A percentile compares a stretch with the other conserved stretches of the same genome.
phyloP scores from a whole-genome alignment of 2,329 filamentous ascomycete genomes.

The Aspergillus pseudoglaucus region DNA sequence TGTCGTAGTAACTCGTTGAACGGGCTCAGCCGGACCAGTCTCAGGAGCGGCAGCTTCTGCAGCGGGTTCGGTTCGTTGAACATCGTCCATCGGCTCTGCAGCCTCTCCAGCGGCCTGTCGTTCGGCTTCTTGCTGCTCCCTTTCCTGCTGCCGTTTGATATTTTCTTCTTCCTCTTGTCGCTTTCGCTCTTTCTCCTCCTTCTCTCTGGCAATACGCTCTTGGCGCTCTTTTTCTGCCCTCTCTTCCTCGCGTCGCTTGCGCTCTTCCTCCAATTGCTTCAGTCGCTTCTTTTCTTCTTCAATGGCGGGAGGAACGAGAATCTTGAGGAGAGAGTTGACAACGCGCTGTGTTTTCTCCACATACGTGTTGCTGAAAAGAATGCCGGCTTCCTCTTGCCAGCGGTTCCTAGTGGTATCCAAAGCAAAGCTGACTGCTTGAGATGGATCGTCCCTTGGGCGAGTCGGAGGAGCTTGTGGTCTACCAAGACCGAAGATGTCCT shows the following conservation, averaged over 20 bases:
- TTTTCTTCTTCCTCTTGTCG: constrained; percentile 63
- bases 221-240: constrained; percentile 55
- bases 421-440: constrained; percentile 69
- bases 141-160: constrained; percentile 54
- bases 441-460: constrained; percentile 43
- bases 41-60: constrained; percentile 30
- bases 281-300: constrained; percentile 69
- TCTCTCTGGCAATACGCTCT: constrained; percentile 60
- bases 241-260: constrained; percentile 56
- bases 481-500: constrained; percentile 37
- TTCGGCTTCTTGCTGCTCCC: constrained; percentile 56
- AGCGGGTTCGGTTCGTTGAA: constrained; percentile 50
- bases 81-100: constrained; percentile 65
- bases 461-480: constrained; percentile 24
- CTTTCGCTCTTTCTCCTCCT: constrained; percentile 65
- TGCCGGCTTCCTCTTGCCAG: constrained; percentile 83
- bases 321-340: constrained; percentile 60
- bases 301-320: constrained; percentile 76
- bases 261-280: constrained; percentile 51
- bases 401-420: constrained; percentile 65
- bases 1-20: constrained; percentile 65
- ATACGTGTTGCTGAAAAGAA: constrained; percentile 68
- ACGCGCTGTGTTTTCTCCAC: constrained; percentile 65
- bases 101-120: constrained; percentile 39
- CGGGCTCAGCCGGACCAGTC: constrained; percentile 44